Conservation (phyloP, 345 rosid genomes). For the Laguncularia racemosa region DNA sequence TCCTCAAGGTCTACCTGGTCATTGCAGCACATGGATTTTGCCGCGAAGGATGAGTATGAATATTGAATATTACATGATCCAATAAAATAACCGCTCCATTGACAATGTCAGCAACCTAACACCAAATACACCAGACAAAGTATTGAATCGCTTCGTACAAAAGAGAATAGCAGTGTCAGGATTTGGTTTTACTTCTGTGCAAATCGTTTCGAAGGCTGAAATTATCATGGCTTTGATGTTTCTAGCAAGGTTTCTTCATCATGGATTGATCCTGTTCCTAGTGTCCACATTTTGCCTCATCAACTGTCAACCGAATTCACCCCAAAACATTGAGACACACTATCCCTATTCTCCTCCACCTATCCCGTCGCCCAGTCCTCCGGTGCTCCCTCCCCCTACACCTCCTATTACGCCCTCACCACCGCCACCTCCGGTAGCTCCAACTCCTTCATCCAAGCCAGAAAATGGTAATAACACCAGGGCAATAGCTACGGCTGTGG, state of each 20-base stretch:
- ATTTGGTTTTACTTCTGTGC: no score
- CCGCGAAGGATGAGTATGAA: background rate
- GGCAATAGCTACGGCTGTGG: conserved; percentile 48
- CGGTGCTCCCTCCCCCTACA: conserved; percentile 1
- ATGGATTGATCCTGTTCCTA: conserved; percentile 1
- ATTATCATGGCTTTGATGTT: conserved; percentile 9
- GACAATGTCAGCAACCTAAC: conserved; percentile 8
- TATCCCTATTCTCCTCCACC: conserved; percentile 35
- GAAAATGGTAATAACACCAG: background rate
- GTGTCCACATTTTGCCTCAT: conserved; percentile 11
- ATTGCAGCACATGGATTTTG: no score
- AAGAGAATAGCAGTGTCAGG: no score
- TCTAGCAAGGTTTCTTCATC: conserved; percentile 26
- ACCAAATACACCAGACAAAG: conserved; percentile 1
- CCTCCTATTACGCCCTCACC: background rate
- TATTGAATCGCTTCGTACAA: no score
- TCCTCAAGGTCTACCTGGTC: no score
- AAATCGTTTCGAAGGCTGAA: no score
- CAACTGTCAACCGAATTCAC: conserved; percentile 28
- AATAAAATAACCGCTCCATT: conserved; percentile 8
- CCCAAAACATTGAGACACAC: conserved; percentile 56
- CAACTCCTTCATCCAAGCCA: conserved; percentile 12
- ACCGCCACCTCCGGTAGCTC: conserved; percentile 2
- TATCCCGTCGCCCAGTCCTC: conserved; percentile 11
- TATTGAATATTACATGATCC: background rate